Evolutionary conservation across 1,284 basidiomycete species (phyloP).

Genomic region (Microbotryomycetes sp.): DNA sequence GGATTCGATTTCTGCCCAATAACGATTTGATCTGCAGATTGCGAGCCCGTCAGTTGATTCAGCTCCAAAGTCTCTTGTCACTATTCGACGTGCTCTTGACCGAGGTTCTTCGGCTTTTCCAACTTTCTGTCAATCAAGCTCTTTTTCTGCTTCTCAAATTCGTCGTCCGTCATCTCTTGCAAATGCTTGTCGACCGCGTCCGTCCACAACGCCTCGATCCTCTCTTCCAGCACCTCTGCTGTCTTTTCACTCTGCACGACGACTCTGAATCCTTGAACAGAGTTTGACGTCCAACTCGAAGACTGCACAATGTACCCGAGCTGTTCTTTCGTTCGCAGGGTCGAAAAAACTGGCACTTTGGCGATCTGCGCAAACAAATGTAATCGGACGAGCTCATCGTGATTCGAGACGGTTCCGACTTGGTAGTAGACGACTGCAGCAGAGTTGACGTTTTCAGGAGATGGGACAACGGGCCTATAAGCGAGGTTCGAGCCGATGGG

Average conservation of each 20-base stretch:
- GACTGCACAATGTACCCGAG: slow-evolving; percentile 85
- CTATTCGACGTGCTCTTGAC: slow-evolving; percentile 49
- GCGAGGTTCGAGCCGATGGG: slow-evolving; percentile 54
- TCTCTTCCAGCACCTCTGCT: slow-evolving; percentile 75
- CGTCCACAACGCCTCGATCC: slow-evolving; percentile 78
- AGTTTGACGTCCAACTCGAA: slow-evolving; percentile 17
- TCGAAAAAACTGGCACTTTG: slow-evolving; percentile 74
- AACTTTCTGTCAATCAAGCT: slow-evolving; percentile 59
- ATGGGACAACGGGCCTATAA: slow-evolving; percentile 63
- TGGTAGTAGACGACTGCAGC: slow-evolving; percentile 52
- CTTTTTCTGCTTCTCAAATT: slow-evolving; percentile 53
- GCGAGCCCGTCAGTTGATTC: neutral
- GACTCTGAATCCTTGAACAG: slow-evolving; percentile 68
- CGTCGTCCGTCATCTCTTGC: slow-evolving; percentile 51
- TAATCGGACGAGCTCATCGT: slow-evolving; percentile 42
- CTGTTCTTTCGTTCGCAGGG: slow-evolving; percentile 88
- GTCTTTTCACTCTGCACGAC: slow-evolving; percentile 82
- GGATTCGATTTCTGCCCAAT: slow-evolving; percentile 62
- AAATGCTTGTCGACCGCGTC: slow-evolving; percentile 51
- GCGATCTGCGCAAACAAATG: slow-evolving; percentile 60
- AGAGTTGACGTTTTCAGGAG: slow-evolving; percentile 84
- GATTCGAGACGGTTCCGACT: slow-evolving; percentile 50
- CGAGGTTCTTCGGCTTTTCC: slow-evolving; percentile 63
- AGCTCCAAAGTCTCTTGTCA: neutral
- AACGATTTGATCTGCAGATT: slow-evolving; percentile 43